phyloP scores from a whole-genome alignment of 1,139 yeast genomes.

The Nakaseomyces kungkrabaensis region DNA sequence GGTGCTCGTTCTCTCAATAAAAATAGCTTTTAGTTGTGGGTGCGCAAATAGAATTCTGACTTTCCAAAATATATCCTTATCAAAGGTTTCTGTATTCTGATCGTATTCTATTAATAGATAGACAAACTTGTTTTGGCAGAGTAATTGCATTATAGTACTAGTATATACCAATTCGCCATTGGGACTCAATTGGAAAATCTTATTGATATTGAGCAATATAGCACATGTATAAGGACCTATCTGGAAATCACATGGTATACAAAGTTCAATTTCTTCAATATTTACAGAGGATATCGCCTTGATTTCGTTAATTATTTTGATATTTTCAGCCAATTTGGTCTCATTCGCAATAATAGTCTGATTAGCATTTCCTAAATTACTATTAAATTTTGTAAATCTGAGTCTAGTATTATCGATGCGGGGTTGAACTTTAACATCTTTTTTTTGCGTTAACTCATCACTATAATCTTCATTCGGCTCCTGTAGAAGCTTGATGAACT shows the following conservation, averaged over 20 bases:
- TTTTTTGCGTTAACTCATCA: background rate
- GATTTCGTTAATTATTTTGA: constrained; percentile 5
- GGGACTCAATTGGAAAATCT: constrained; percentile 13
- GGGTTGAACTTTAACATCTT: too few relatives aligned
- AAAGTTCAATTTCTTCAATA: background rate
- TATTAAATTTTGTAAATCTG: background rate
- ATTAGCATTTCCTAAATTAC: background rate
- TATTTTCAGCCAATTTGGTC: constrained; percentile 5
- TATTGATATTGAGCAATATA: constrained; percentile 10
- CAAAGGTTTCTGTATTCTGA: constrained; percentile 7
- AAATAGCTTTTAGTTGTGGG: constrained; percentile 7
- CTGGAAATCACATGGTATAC: constrained; percentile 13
- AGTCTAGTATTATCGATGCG: too few relatives aligned
- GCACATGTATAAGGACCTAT: constrained; percentile 13
- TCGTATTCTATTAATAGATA: constrained; percentile 14
- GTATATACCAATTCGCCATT: constrained; percentile 10
- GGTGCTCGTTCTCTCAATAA: constrained; percentile 4
- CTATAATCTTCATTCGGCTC: background rate
- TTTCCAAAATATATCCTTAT: constrained; percentile 21
- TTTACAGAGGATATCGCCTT: constrained; percentile 7
- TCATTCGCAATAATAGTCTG: constrained; percentile 10
- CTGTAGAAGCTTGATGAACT: background rate
- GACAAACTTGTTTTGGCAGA: constrained; percentile 11
- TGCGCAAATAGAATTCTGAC: constrained; percentile 10
- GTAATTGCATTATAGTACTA: constrained; percentile 5